Base-by-base conservation (phyloP, 2,329 filamentous ascomycete genomes). In the Monosporascus sp. region DNA sequence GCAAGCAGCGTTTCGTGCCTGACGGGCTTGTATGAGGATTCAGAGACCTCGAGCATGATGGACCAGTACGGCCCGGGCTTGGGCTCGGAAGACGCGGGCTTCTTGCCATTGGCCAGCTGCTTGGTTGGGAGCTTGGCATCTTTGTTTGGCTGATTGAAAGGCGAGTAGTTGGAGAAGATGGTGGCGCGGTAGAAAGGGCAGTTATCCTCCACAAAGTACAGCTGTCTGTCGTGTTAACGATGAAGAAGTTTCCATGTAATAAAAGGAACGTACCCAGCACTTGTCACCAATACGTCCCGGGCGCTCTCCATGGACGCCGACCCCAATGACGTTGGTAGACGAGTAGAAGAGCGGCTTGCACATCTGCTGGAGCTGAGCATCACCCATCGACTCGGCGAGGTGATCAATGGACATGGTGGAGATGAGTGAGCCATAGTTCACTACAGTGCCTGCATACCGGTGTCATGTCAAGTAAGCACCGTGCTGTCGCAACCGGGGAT, bases 81-180 rank as follows among this genome's bases (percentile, higher is more conserved):
- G 56, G 90, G 76, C 67, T 89, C 85, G 49, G 78, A 79, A 64
- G 84, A 89, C 57, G 79, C 74, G 54, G 91, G 83, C 77, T 91
- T 90, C 74, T 85, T 88, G 71, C 94, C 94, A 66, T 97, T 82
- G 54, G 88, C 94, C 41, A 92, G 81, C 72, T 92, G 88, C 63
- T 91, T 77, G 22, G 94, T 97, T 38, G 91, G 84, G 52, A 99
- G 85, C 81, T 96, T 94, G 69, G 81, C 86, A 54, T 87, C 85
- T 55, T 85, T 79, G 61, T 89, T 78, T 37, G 94, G 94, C 78
- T 97, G 94, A 81, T 99, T 99, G 84, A 96, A 86, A 51, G 93
- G 94, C 22, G 94, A 97, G 83, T 99, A 99, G 84, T 99, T 99
- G 75, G 93, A 97, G 85, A 99, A 99, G 78, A 99, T 97, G 69